Percentiles rank a stretch among this genome's conserved stretches.
Evolutionary conservation across 1,284 basidiomycete species (phyloP).

Genomic region (Apiotrichum akiyoshidainum): DNA sequence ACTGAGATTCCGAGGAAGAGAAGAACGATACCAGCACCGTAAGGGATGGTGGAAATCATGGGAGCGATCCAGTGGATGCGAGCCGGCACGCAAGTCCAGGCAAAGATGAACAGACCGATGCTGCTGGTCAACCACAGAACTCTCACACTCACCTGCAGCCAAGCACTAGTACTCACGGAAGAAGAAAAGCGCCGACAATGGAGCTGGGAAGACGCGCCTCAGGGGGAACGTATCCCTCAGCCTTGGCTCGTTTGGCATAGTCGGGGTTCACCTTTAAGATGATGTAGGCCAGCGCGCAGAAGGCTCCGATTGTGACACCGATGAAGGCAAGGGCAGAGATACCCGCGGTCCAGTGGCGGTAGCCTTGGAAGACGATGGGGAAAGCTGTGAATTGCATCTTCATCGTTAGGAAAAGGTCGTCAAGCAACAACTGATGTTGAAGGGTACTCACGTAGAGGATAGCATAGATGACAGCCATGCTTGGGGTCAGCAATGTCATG

Average conservation of each 20-base stretch:
- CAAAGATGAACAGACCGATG: slow-evolving; percentile 35
- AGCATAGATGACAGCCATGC: slow-evolving; percentile 49
- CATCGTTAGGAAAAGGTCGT: neutral
- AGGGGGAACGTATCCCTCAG: slow-evolving; percentile 27
- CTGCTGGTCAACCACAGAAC: neutral
- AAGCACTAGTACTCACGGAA: slow-evolving; percentile 47
- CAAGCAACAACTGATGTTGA: too few relatives aligned
- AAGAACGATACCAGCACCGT: slow-evolving; percentile 52
- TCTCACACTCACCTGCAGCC: too few relatives aligned
- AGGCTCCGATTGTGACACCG: slow-evolving; percentile 61
- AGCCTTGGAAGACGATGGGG: slow-evolving; percentile 44
- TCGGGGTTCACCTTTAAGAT: slow-evolving; percentile 38
- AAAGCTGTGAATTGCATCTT: slow-evolving; percentile 46
- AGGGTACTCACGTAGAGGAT: slow-evolving; percentile 34
- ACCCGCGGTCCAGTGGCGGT: slow-evolving; percentile 50
- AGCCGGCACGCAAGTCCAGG: slow-evolving; percentile 58
- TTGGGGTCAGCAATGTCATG: slow-evolving; percentile 2
- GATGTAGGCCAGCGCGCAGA: slow-evolving; percentile 59
- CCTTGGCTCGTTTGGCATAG: slow-evolving; percentile 21
- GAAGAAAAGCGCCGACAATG: slow-evolving; percentile 58
- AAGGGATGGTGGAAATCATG: slow-evolving; percentile 61
- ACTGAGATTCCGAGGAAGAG: slow-evolving; percentile 28
- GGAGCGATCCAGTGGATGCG: slow-evolving; percentile 61
- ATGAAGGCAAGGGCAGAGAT: slow-evolving; percentile 64
- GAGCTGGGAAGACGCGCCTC: slow-evolving; percentile 61